These are phyloP conservation scores for Reutealis trisperma DNA, from an alignment of 345 rosid genomes.

Conservation along the genomic window DNA sequence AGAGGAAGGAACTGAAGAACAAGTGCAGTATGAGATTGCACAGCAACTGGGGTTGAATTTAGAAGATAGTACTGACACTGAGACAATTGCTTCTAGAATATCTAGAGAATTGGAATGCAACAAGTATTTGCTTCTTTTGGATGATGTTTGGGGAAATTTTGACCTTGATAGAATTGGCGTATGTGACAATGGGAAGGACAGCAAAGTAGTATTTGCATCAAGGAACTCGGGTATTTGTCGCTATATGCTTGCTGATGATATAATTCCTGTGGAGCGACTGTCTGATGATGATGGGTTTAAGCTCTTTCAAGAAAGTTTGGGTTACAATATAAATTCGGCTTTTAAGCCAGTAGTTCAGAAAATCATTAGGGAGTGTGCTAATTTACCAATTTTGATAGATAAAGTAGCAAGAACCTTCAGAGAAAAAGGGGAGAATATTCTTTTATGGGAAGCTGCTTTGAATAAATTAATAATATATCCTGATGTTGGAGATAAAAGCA, in stretches of 20 bases:
- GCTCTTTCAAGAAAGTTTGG: conserved; percentile 31
- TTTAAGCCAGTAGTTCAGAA: conserved; percentile 15
- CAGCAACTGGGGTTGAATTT: neutral
- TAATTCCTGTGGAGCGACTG: conserved; percentile 20
- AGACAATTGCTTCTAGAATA: conserved; percentile 27
- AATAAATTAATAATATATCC: conserved; percentile 21
- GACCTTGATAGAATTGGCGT: conserved; percentile 28
- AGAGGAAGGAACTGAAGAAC: conserved; percentile 8
- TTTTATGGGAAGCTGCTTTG: conserved; percentile 27
- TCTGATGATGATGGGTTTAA: conserved; percentile 24
- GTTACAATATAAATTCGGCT: conserved; percentile 2
- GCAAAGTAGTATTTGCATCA: conserved; percentile 36
- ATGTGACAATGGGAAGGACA: conserved; percentile 12
- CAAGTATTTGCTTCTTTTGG: conserved; percentile 23
- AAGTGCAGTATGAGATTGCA: neutral
- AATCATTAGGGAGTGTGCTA: conserved; percentile 27
- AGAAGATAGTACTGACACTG: neutral
- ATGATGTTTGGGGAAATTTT: conserved; percentile 17
- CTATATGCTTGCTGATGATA: conserved; percentile 17
- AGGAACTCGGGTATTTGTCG: conserved; percentile 16
- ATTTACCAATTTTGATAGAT: conserved; percentile 32
- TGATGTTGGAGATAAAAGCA: conserved; percentile 5
- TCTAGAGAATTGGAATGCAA: conserved; percentile 25
- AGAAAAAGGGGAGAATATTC: conserved; percentile 13
- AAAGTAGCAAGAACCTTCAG: conserved; percentile 31